Conservation (phyloP, 2,329 filamentous ascomycete genomes). For the Stagonosporopsis vannaccii region DNA sequence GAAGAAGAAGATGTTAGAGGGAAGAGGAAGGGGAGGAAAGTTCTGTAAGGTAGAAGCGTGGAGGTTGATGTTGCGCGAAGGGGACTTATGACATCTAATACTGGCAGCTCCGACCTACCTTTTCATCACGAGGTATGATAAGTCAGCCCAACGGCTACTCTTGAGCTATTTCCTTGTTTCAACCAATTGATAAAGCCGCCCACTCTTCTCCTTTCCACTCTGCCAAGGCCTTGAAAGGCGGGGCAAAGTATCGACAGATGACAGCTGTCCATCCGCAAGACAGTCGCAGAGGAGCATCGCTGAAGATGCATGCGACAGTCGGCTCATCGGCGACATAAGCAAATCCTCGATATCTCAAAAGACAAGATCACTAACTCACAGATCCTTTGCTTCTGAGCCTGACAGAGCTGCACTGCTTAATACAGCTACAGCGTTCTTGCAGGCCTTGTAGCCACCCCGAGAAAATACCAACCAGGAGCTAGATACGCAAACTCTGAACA, state of each 20-base stretch:
- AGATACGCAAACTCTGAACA: not conserved
- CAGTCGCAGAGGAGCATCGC: constrained; percentile 53
- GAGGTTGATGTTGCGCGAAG: not conserved
- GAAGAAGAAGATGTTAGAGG: not conserved
- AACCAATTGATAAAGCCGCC: not conserved
- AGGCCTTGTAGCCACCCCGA: constrained; percentile 63
- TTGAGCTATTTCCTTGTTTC: not conserved
- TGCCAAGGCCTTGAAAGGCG: constrained; percentile 12
- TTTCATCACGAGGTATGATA: not conserved
- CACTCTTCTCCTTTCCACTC: not conserved
- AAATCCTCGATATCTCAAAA: constrained; percentile 54
- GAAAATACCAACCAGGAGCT: constrained; percentile 28
- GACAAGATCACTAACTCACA: constrained; percentile 52
- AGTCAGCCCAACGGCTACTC: not conserved
- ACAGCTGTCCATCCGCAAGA: not conserved
- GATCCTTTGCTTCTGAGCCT: constrained; percentile 52
- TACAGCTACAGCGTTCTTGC: constrained; percentile 64
- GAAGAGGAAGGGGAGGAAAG: not conserved
- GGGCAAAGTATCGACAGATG: not conserved
- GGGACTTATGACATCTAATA: not conserved
- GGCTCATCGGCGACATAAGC: constrained; percentile 2
- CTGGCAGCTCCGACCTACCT: not conserved
- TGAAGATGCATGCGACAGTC: constrained; percentile 52
- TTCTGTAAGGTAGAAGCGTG: not conserved
- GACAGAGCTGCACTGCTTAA: constrained; percentile 56